Percentiles rank a stretch among this genome's conserved stretches.
Conservation (phyloP, 1,139 yeast genomes). For the Taphrina deformans region DNA sequence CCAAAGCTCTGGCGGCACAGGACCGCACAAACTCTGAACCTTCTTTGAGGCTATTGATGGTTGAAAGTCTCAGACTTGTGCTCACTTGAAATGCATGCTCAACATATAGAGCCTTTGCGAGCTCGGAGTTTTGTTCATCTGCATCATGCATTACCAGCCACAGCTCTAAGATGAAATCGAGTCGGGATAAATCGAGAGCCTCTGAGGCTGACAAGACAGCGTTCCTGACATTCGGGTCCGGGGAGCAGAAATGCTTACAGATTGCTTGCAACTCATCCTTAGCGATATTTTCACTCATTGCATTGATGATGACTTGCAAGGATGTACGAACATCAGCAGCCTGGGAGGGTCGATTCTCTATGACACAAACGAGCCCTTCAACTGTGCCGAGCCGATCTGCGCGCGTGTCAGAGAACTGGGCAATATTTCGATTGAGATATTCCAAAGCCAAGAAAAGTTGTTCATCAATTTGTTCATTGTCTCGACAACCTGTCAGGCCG, state of each 20-base stretch:
- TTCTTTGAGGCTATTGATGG: slow-evolving; percentile 56
- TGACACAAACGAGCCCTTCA: slow-evolving; percentile 60
- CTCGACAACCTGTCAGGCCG: slow-evolving; percentile 59
- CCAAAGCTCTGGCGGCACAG: slow-evolving; percentile 63
- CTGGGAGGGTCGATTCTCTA: slow-evolving; percentile 67
- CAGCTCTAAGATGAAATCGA: slow-evolving; percentile 63
- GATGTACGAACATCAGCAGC: slow-evolving; percentile 83
- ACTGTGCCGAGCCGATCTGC: slow-evolving; percentile 71
- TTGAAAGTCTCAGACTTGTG: slow-evolving; percentile 50
- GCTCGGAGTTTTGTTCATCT: slow-evolving; percentile 59
- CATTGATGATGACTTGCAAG: slow-evolving; percentile 70
- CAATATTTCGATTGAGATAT: slow-evolving; percentile 73
- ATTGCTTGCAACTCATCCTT: slow-evolving; percentile 60
- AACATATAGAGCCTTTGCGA: slow-evolving; percentile 82
- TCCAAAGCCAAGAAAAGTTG: slow-evolving; percentile 76
- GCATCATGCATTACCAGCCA: slow-evolving; percentile 80
- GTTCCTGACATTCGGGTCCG: slow-evolving; percentile 70
- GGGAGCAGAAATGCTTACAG: slow-evolving; percentile 59
- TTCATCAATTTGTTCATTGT: slow-evolving; percentile 86
- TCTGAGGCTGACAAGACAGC: slow-evolving; percentile 82
- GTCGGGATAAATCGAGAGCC: slow-evolving; percentile 68
- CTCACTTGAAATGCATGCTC: slow-evolving; percentile 62
- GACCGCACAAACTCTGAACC: slow-evolving; percentile 57
- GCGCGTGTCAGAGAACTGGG: slow-evolving; percentile 58
- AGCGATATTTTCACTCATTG: slow-evolving; percentile 63